phyloP scores from a whole-genome alignment of 352 stramenopile species.

The Phytophthora sp. region DNA sequence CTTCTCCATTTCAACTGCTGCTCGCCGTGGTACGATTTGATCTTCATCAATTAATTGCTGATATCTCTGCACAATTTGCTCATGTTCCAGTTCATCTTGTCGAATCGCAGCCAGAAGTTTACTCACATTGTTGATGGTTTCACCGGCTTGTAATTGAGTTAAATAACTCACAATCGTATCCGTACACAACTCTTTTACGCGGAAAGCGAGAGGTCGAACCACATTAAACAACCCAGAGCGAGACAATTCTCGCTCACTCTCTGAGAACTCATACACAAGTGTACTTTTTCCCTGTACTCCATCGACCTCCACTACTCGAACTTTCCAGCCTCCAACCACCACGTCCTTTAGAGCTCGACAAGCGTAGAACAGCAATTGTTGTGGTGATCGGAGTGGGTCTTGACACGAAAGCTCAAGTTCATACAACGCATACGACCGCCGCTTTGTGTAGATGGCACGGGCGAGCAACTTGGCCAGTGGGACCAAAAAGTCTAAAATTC shows the following conservation, averaged over 20 bases:
- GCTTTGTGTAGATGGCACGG: constrained; percentile 67
- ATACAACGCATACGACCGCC: constrained; percentile 55
- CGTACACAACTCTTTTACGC: constrained; percentile 50
- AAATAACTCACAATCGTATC: constrained; percentile 51
- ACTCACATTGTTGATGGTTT: constrained; percentile 1
- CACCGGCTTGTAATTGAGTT: constrained; percentile 1
- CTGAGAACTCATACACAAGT: constrained; percentile 62
- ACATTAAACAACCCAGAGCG: constrained; percentile 29
- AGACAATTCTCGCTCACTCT: constrained; percentile 36
- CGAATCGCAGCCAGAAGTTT: constrained; percentile 31
- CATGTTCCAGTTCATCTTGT: constrained; percentile 29
- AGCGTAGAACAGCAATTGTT: constrained; percentile 58
- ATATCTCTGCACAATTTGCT: constrained; percentile 9
- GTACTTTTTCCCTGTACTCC: constrained; percentile 52
- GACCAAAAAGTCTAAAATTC: constrained; percentile 60
- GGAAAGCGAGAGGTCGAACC: constrained; percentile 48
- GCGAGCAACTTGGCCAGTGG: constrained; percentile 50
- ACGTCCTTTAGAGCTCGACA: constrained; percentile 50
- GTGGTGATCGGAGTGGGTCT: constrained; percentile 58
- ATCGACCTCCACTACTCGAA: constrained; percentile 62
- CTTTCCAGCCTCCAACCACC: constrained; percentile 63
- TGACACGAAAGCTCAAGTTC: constrained; percentile 43
- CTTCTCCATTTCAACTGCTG: constrained; percentile 30
- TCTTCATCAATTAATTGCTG: constrained; percentile 18
- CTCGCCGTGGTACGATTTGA: not conserved